These are phyloP conservation scores for Oehlia diaphana DNA, from an alignment of 192 early-diverging fungal species.

Conservation along the genomic window DNA sequence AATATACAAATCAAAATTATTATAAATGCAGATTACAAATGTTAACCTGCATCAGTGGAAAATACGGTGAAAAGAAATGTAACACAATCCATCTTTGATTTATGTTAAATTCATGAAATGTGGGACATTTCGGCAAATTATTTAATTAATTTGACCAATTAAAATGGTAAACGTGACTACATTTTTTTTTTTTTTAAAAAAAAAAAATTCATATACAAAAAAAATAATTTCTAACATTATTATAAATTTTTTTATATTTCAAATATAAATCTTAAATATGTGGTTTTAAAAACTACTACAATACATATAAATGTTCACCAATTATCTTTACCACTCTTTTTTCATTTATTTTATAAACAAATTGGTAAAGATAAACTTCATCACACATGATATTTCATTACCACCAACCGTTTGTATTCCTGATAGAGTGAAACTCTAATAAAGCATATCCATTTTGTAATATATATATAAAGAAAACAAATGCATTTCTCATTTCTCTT, in stretches of 20 bases:
- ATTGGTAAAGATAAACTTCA: not conserved
- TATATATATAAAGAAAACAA: no score
- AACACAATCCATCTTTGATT: not conserved
- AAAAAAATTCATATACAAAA: not conserved
- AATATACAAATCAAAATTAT: not conserved
- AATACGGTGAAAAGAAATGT: not conserved
- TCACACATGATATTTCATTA: no score
- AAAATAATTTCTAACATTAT: not conserved
- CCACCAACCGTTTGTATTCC: no score
- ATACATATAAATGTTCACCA: not conserved
- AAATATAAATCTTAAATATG: not conserved
- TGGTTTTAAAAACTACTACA: not conserved
- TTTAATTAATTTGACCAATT: not conserved
- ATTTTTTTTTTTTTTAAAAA: not conserved
- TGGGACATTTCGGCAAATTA: not conserved
- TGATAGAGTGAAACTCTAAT: no score
- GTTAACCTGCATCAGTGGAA: constrained; percentile 3
- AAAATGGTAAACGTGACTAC: not conserved
- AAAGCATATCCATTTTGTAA: no score
- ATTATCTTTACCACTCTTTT: not conserved
- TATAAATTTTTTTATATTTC: not conserved
- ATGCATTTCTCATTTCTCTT: no score
- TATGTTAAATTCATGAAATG: constrained; percentile 1
- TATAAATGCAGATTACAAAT: constrained; percentile 8
- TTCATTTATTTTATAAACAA: not conserved